Percentiles rank a stretch among this genome's conserved stretches.
phyloP scores from a whole-genome alignment of 768 basidiomycete species.

The Xerocomus potaroensis region DNA sequence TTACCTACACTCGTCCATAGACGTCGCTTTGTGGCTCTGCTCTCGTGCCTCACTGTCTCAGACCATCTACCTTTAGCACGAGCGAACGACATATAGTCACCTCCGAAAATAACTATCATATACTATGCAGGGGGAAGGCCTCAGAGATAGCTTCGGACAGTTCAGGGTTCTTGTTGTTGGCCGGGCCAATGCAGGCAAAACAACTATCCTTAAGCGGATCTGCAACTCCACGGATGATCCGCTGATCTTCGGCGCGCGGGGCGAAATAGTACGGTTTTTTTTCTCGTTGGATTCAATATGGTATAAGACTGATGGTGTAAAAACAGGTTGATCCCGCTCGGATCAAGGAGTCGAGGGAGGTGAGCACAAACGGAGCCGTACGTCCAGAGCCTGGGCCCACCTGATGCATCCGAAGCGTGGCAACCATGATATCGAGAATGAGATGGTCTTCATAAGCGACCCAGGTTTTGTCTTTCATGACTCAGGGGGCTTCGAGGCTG shows the following conservation, averaged over 20 bases:
- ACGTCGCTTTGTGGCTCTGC: no score
- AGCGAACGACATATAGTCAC: no score
- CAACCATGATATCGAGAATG: neutral
- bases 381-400: no score
- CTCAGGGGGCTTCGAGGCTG: neutral
- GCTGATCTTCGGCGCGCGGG: neutral
- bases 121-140: no score
- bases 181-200: neutral
- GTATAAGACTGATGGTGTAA: neutral
- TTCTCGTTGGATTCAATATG: no score
- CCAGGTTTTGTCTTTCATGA: neutral
- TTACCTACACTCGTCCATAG: no score
- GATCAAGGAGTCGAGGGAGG: neutral
- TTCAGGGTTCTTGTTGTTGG: slow-evolving; percentile 1
- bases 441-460: neutral
- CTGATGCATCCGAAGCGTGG: neutral
- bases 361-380: neutral
- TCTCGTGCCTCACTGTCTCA: no score
- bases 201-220: neutral
- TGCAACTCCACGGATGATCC: neutral
- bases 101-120: no score
- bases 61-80: no score
- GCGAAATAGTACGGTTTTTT: neutral
- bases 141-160: neutral
- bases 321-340: neutral